These are phyloP conservation scores for Hymenotorrendiella dingleyae DNA, from an alignment of 2,329 filamentous ascomycete species.

Conservation along the genomic window DNA sequence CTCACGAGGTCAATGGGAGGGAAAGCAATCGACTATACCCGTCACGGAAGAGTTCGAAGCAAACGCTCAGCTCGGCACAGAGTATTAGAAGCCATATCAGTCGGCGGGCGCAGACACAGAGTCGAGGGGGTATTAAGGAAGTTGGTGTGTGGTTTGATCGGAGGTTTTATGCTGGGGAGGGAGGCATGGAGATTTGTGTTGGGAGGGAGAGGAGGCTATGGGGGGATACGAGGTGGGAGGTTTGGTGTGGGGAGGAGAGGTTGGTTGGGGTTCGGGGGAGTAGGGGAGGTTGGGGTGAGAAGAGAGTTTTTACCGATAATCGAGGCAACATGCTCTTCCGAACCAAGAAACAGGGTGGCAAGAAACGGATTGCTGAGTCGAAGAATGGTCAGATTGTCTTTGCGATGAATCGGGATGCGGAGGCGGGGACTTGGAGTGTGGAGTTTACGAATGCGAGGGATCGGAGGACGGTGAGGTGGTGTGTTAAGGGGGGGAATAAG, in stretches of 20 bases:
- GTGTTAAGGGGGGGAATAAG: slow-evolving; percentile 3
- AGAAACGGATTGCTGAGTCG: not conserved
- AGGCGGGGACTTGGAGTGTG: slow-evolving; percentile 1
- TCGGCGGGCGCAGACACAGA: not conserved
- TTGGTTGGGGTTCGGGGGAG: slow-evolving; percentile 2
- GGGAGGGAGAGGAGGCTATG: not conserved
- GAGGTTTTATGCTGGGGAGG: slow-evolving; percentile 5
- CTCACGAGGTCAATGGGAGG: too few species aligned
- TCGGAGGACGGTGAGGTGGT: slow-evolving; percentile 4
- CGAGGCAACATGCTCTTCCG: slow-evolving; percentile 4
- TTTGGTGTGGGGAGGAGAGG: slow-evolving; percentile 3
- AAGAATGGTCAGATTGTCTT: slow-evolving; percentile 4
- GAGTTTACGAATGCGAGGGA: slow-evolving; percentile 9
- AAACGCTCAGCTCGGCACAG: slow-evolving; percentile 1
- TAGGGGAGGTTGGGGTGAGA: slow-evolving; percentile 2
- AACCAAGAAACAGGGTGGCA: slow-evolving; percentile 2
- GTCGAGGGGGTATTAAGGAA: slow-evolving; percentile 3
- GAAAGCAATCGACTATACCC: too few species aligned
- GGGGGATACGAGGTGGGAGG: slow-evolving; percentile 8
- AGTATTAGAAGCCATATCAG: not conserved
- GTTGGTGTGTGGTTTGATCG: slow-evolving; percentile 6
- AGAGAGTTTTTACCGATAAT: slow-evolving; percentile 7
- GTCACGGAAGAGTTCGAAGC: not conserved
- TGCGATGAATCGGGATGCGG: slow-evolving; percentile 2
- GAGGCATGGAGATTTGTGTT: slow-evolving; percentile 6